Evolutionary conservation across 805 yeast genomes (phyloP).

Genomic region (Cyberlindnera americana): DNA sequence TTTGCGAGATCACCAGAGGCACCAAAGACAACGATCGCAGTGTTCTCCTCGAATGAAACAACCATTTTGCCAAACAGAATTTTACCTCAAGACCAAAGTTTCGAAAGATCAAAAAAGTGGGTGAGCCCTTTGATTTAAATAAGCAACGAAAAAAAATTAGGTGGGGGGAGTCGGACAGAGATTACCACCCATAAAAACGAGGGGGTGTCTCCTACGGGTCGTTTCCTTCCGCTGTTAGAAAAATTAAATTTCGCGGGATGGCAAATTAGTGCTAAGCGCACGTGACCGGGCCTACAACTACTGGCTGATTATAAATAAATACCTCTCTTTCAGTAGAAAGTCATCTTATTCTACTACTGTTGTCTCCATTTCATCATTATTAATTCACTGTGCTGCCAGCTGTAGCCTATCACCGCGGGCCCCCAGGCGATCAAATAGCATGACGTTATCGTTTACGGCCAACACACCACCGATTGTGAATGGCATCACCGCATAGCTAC

Average conservation of each 20-base stretch:
- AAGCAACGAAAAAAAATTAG: background rate
- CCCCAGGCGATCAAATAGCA: no score
- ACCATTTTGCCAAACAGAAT: background rate
- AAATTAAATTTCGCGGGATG: background rate
- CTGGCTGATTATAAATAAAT: no score
- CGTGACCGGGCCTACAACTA: conserved; percentile 5
- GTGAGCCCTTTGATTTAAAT: background rate
- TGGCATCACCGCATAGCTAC: no score
- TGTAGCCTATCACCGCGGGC: no score
- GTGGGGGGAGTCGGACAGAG: no score
- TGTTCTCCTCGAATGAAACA: conserved; percentile 54
- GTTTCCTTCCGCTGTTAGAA: conserved; percentile 7
- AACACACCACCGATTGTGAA: conserved; percentile 4
- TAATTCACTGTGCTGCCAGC: no score
- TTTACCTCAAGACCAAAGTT: no score
- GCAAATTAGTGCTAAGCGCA: background rate
- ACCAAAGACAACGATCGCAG: conserved; percentile 80
- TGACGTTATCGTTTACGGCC: no score
- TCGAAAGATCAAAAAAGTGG: background rate
- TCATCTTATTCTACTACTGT: no score
- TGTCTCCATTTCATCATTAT: no score
- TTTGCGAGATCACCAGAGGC: conserved; percentile 95
- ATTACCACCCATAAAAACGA: background rate
- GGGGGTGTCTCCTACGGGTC: conserved; percentile 4
- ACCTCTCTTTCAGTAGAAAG: no score